A percentile compares a stretch with the other conserved stretches of the same genome.
Evolutionary conservation across 2,329 filamentous ascomycete genomes (phyloP).

Genomic region (Trichophyton verrucosum): DNA sequence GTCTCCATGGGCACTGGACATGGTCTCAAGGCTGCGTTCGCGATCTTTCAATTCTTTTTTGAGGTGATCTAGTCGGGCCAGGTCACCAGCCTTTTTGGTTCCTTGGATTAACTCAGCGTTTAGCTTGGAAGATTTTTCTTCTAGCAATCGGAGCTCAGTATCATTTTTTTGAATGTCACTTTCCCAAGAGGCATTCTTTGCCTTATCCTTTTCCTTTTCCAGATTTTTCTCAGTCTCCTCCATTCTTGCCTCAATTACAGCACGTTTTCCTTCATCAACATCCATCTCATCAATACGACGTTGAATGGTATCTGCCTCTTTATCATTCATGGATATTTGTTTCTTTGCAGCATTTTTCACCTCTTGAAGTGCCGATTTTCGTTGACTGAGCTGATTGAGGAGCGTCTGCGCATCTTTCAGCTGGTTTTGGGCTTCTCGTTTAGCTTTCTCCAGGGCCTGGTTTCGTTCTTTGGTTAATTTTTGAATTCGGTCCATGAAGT

Average conservation of each 20-base stretch:
- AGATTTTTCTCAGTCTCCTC: slow-evolving; percentile 56
- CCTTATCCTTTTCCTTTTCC: slow-evolving; percentile 48
- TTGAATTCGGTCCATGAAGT: slow-evolving; percentile 66
- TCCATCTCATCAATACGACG: slow-evolving; percentile 58
- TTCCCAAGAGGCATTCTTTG: slow-evolving; percentile 56
- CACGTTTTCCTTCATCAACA: slow-evolving; percentile 74
- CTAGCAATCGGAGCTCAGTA: slow-evolving; percentile 52
- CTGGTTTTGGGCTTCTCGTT: slow-evolving; percentile 61
- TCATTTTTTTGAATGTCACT: slow-evolving; percentile 55
- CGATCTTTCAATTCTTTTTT: slow-evolving; percentile 68
- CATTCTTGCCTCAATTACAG: slow-evolving; percentile 60
- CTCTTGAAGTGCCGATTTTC: slow-evolving; percentile 59
- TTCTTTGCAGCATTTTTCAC: slow-evolving; percentile 62
- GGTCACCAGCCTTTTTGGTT: slow-evolving; percentile 66
- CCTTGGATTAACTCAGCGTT: slow-evolving; percentile 72
- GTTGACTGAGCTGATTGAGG: slow-evolving; percentile 62
- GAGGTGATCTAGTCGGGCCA: slow-evolving; percentile 70
- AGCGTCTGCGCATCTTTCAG: slow-evolving; percentile 57
- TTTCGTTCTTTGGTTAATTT: slow-evolving; percentile 69
- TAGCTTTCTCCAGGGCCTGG: slow-evolving; percentile 59
- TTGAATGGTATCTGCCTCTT: slow-evolving; percentile 54
- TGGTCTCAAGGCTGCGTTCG: slow-evolving; percentile 61
- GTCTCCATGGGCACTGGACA: slow-evolving; percentile 60
- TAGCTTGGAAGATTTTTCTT: slow-evolving; percentile 59
- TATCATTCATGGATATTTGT: slow-evolving; percentile 61